Base-by-base conservation (phyloP, 2,329 filamentous ascomycete species). In the Ceratocystis alfenasii region DNA sequence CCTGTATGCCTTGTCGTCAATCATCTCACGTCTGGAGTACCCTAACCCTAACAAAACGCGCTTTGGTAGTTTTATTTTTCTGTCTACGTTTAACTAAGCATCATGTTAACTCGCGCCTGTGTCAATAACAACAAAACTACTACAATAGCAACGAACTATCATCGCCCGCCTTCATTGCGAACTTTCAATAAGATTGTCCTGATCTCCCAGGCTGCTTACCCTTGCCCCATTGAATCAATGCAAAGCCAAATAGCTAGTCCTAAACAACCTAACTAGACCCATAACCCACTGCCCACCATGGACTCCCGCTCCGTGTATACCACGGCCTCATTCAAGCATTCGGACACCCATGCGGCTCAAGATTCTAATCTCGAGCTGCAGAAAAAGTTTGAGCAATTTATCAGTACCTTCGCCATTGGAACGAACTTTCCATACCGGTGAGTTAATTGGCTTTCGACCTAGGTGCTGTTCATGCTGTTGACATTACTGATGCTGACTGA, bases 311-410 rank as follows among this genome's bases (percentile, higher is more conserved):
- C 66, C 25, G 60, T 67, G 44, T 67, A 67, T 45, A 67, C 66
- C 25, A 67, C 66, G 57, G 66, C 66, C 44, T 65, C 66, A 6
- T 67, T 67, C 57, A 50, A 63, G 12, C 59, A 85, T 70, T 81
- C 86, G 66, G 84, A 82, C 70, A 82, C 82, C 69, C 83, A 85
- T 71, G 83, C 85, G 50, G 82, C 79, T 68, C 83, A 87, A 70
- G 88, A 92, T 73, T 87, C 83, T 66, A 82, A 87, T 67, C 80
- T 84, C 30, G 84, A 90, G 72, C 80, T 92, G 62, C 90, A 94
- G 74, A 83, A 84, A 67, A 86, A 90, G 73, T 83, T 99, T 68
- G 86, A 94, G 73, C 87, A 90, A 68, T 99, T 99, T 75, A 87
- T 67, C 22, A 61, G 46, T n/a, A 59, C 50, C 41, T 67, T 65